Conservation (phyloP, 1,284 basidiomycete genomes). For the Anthracocystis setariae region DNA sequence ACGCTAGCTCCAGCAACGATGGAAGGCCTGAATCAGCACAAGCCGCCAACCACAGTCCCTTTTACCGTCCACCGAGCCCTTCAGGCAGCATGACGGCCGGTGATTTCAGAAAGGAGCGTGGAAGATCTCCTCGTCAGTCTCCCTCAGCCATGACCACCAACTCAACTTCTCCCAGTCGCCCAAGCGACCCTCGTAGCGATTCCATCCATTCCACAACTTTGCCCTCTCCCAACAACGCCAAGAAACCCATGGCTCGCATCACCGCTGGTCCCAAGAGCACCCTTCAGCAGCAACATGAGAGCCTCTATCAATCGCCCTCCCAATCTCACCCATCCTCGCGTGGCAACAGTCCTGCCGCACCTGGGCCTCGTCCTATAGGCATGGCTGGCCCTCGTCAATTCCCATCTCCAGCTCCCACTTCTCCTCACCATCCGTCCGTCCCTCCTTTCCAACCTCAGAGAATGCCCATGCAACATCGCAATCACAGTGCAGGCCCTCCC, state of each 20-base stretch:
- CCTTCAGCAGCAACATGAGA: conserved; percentile 25
- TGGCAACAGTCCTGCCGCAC: conserved; percentile 15
- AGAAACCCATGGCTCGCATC: conserved; percentile 39
- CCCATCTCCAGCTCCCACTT: conserved; percentile 12
- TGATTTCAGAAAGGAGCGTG: conserved; percentile 44
- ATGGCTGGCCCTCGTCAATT: conserved; percentile 36
- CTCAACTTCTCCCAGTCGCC: conserved; percentile 3
- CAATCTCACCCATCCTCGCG: conserved; percentile 7
- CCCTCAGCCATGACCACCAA: conserved; percentile 7
- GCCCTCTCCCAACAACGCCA: conserved; percentile 5
- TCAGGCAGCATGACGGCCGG: conserved; percentile 48
- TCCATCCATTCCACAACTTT: conserved; percentile 23
- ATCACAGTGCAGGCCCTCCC: conserved; percentile 9
- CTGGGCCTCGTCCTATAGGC: conserved; percentile 10
- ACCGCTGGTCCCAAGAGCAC: conserved; percentile 43
- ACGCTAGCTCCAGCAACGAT: conserved; percentile 52
- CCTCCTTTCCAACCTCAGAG: conserved; percentile 8
- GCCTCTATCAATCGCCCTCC: conserved; percentile 6
- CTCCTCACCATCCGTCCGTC: conserved; percentile 1
- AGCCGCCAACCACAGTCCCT: conserved; percentile 12
- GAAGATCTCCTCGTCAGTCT: conserved; percentile 30
- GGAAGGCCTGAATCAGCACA: conserved; percentile 47
- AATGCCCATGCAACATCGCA: conserved; percentile 3
- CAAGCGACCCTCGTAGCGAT: conserved; percentile 1
- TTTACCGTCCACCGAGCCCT: conserved; percentile 29